Evolutionary conservation across 805 yeast species (phyloP).

Genomic region (Candida hungchunana): DNA sequence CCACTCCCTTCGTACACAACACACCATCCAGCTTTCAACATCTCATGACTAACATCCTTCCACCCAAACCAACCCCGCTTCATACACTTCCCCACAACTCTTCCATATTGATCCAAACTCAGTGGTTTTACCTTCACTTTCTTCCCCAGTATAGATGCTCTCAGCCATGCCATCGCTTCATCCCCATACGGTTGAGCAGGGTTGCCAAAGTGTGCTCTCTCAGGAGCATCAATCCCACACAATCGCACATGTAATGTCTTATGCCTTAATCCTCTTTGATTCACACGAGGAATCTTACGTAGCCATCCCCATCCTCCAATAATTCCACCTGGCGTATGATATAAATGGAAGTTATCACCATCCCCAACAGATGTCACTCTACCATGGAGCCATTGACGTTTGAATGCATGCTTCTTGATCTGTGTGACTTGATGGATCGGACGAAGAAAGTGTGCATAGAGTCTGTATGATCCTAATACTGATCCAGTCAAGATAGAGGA

Average conservation of each 20-base stretch:
- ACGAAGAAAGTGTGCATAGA: slow-evolving; percentile 46
- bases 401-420: slow-evolving; percentile 45
- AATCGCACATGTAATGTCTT: slow-evolving; percentile 77
- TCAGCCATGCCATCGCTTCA: slow-evolving; percentile 80
- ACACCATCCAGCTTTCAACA: slow-evolving; percentile 80
- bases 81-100: slow-evolving; percentile 73
- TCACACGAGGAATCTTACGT: slow-evolving; percentile 56
- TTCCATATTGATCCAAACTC: slow-evolving; percentile 79
- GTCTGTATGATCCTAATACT: slow-evolving; percentile 37
- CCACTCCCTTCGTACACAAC: slow-evolving; percentile 88
- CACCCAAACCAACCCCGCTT: slow-evolving; percentile 59
- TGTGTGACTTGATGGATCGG: slow-evolving; percentile 46
- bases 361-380: slow-evolving; percentile 89
- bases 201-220: slow-evolving; percentile 88
- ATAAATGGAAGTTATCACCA: slow-evolving; percentile 91
- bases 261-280: slow-evolving; percentile 42
- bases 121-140: slow-evolving; percentile 74
- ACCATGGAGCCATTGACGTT: slow-evolving; percentile 52
- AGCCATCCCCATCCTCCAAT: slow-evolving; percentile 94
- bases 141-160: slow-evolving; percentile 58
- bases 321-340: slow-evolving; percentile 89
- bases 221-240: slow-evolving; percentile 97
- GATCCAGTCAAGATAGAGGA: slow-evolving; percentile 34
- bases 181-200: slow-evolving; percentile 85
- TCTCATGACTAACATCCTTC: slow-evolving; percentile 80